Evolutionary conservation across 2,329 filamentous ascomycete genomes (phyloP).

Genomic region (Paecilomyces variotii): DNA sequence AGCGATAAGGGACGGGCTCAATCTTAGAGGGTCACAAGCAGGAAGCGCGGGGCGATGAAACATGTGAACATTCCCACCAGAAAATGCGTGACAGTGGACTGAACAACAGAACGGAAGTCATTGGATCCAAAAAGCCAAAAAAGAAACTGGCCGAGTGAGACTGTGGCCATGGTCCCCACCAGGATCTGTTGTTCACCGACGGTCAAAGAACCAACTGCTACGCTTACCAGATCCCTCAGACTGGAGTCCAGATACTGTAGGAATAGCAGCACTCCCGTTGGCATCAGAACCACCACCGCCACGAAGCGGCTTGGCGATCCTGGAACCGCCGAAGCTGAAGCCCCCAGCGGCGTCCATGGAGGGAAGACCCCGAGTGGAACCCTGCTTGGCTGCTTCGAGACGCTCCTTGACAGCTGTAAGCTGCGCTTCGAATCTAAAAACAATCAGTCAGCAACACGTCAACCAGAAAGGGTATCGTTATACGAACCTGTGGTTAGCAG

Average conservation of each 20-base stretch:
- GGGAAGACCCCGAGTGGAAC: constrained; percentile 76
- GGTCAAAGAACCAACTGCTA: constrained; percentile 48
- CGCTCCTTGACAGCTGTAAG: constrained; percentile 96
- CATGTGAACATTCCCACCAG: neutral
- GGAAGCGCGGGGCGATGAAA: neutral
- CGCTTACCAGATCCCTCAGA: constrained; percentile 64
- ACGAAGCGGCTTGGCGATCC: constrained; percentile 59
- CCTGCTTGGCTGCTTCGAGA: constrained; percentile 87
- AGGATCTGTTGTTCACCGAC: constrained; percentile 22
- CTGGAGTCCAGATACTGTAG: constrained; percentile 43
- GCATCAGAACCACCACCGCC: constrained; percentile 34
- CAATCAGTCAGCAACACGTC: constrained; percentile 4
- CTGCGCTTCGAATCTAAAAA: constrained; percentile 82
- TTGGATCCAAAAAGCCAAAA: neutral
- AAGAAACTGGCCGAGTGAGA: neutral
- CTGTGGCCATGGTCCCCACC: neutral
- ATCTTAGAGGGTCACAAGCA: neutral
- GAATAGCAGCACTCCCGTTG: constrained; percentile 26
- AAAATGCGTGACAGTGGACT: neutral
- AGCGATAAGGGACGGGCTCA: neutral
- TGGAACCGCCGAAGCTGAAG: constrained; percentile 60
- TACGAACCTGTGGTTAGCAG: constrained; percentile 88
- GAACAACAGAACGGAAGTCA: neutral
- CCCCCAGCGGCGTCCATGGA: constrained; percentile 55
- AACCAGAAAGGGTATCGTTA: constrained; percentile 6